These are phyloP conservation scores for Hemileccinum rubropunctum DNA, from an alignment of 768 basidiomycete genomes.

Conservation along the genomic window DNA sequence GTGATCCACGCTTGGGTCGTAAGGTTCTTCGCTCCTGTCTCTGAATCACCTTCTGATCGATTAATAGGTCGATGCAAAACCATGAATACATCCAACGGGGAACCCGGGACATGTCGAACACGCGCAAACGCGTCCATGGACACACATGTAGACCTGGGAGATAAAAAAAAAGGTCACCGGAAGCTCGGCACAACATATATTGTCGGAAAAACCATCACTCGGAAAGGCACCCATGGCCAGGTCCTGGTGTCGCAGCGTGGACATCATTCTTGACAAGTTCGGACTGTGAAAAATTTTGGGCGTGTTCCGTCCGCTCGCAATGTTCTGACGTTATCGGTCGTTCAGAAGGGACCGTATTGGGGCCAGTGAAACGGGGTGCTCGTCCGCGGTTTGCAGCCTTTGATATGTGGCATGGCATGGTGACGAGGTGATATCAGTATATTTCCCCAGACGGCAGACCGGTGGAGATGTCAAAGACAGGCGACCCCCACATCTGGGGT, in stretches of 20 bases:
- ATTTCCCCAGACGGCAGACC: not conserved
- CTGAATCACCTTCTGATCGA: slow-evolving; percentile 4
- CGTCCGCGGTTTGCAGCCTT: not conserved
- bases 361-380: slow-evolving; percentile 11
- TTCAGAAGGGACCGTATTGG: slow-evolving; percentile 7
- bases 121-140: not conserved
- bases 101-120: slow-evolving; percentile 8
- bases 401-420: slow-evolving; percentile 1
- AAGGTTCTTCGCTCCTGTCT: slow-evolving; percentile 1
- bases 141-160: not conserved
- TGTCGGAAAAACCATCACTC: slow-evolving; percentile 1
- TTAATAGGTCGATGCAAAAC: slow-evolving; percentile 7
- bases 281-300: slow-evolving; percentile 16
- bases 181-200: not conserved
- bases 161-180: slow-evolving; percentile 3
- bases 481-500: not conserved
- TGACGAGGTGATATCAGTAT: not conserved
- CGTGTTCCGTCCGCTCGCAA: slow-evolving; percentile 5
- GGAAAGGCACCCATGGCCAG: slow-evolving; percentile 3
- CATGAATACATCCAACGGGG: slow-evolving; percentile 1
- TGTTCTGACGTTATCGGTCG: slow-evolving; percentile 22
- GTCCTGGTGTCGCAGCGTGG: slow-evolving; percentile 9
- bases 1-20: slow-evolving; percentile 14
- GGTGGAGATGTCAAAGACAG: not conserved
- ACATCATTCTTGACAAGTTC: slow-evolving; percentile 12